A percentile compares a stretch with the other conserved stretches of the same genome.
These are phyloP conservation scores for Primulina huaijiensis DNA, from an alignment of 257 asterid species.

Conservation along the genomic window DNA sequence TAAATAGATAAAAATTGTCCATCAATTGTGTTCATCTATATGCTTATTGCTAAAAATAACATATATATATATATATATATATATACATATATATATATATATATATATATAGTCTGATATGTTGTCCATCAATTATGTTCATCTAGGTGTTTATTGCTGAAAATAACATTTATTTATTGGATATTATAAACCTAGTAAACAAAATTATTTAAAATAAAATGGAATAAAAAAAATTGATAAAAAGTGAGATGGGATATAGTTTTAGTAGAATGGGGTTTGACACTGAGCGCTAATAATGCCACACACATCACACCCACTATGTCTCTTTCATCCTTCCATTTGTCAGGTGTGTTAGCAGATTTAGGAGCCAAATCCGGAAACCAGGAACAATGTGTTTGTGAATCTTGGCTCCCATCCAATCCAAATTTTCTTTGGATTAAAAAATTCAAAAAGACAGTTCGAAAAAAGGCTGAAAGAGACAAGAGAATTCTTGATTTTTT, in stretches of 20 bases:
- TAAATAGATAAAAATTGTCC: no score
- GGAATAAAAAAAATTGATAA: no score
- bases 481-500: constrained; percentile 1
- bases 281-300: not conserved
- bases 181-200: not conserved
- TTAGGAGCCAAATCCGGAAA: constrained; percentile 42
- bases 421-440: constrained; percentile 7
- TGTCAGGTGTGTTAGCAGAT: constrained; percentile 43
- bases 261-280: not conserved
- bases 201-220: no score
- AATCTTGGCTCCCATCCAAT: constrained; percentile 34
- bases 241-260: not conserved
- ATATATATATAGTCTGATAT: no score
- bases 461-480: constrained; percentile 16
- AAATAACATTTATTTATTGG: no score
- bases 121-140: no score
- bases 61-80: no score
- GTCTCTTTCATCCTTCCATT: constrained; percentile 37
- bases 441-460: constrained; percentile 19
- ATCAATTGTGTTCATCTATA: no score
- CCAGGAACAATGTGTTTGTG: constrained; percentile 27
- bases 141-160: no score
- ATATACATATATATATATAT: no score
- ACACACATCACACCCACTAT: constrained; percentile 20
- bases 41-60: no score